phyloP scores from a whole-genome alignment of 257 asterid species.

The Ilex asprella region DNA sequence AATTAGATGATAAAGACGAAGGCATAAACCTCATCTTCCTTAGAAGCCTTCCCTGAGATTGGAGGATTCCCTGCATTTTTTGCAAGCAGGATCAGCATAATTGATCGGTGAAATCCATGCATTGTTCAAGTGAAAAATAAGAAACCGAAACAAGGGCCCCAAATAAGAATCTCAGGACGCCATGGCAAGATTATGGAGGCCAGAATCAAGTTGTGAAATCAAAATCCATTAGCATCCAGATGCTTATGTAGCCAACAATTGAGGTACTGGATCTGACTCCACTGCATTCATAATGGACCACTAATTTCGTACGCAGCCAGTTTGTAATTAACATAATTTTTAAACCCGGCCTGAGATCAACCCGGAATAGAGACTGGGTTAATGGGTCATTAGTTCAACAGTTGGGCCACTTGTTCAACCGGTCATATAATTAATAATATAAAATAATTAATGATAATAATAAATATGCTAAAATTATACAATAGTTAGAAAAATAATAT shows the following conservation, averaged over 20 bases:
- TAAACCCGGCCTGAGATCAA: too few relatives aligned
- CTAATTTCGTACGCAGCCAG: too few relatives aligned
- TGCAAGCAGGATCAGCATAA: not conserved
- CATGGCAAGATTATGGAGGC: not conserved
- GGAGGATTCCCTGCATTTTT: slow-evolving; percentile 76
- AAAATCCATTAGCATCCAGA: not conserved
- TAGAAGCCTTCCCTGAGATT: slow-evolving; percentile 87
- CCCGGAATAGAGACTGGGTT: too few relatives aligned
- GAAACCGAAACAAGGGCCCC: slow-evolving; percentile 1
- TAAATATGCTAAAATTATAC: too few relatives aligned
- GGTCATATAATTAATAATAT: too few relatives aligned
- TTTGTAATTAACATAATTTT: too few relatives aligned
- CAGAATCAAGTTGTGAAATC: not conserved
- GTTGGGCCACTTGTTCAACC: too few relatives aligned
- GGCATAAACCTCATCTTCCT: slow-evolving; percentile 98
- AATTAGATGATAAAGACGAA: slow-evolving; percentile 83
- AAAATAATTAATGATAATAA: too few relatives aligned
- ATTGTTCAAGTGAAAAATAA: not conserved
- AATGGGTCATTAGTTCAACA: too few relatives aligned
- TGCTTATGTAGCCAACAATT: not conserved
- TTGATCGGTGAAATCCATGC: not conserved
- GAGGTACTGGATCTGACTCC: too few relatives aligned
- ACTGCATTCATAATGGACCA: too few relatives aligned
- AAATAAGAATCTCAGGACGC: not conserved
- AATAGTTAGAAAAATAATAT: too few relatives aligned